Percentiles rank a stretch among this genome's conserved stretches.
Conservation (phyloP, 1,284 basidiomycete species). For the Marasmius oreades region DNA sequence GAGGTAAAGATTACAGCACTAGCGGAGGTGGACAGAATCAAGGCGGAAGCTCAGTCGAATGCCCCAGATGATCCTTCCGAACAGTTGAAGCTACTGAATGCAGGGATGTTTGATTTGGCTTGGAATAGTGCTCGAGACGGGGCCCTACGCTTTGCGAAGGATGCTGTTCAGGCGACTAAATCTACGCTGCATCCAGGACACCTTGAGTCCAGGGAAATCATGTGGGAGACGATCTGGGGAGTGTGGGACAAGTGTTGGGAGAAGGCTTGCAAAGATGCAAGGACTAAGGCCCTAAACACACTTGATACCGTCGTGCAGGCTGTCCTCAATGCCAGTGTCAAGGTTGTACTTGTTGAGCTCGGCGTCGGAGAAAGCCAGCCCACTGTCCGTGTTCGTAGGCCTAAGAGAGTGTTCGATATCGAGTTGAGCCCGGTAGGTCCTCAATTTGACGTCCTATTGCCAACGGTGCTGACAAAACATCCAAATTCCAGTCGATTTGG, state of each 20-base stretch:
- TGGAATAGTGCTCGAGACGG: not conserved
- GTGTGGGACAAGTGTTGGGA: constrained; percentile 2
- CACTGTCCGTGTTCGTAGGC: not conserved
- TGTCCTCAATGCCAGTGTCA: not conserved
- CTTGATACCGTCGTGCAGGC: not conserved
- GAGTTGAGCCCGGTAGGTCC: not conserved
- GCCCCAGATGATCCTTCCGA: not conserved
- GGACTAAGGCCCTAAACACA: not conserved
- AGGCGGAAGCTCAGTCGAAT: not conserved
- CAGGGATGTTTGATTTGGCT: constrained; percentile 1
- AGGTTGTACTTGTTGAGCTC: not conserved
- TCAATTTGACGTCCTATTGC: not conserved
- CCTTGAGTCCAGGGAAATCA: not conserved
- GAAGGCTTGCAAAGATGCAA: not conserved
- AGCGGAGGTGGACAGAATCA: not conserved
- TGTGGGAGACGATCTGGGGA: not conserved
- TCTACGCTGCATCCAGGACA: not conserved
- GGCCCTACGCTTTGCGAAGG: not conserved
- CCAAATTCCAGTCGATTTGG: not conserved
- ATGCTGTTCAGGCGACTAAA: not conserved
- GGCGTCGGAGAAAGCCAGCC: not conserved
- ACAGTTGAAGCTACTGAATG: not conserved
- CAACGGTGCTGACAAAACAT: not conserved
- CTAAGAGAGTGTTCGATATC: not conserved
- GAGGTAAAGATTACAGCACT: not conserved